Base-by-base conservation (phyloP, 129 eudicot genomes). In the Flaveria ramosissima region DNA sequence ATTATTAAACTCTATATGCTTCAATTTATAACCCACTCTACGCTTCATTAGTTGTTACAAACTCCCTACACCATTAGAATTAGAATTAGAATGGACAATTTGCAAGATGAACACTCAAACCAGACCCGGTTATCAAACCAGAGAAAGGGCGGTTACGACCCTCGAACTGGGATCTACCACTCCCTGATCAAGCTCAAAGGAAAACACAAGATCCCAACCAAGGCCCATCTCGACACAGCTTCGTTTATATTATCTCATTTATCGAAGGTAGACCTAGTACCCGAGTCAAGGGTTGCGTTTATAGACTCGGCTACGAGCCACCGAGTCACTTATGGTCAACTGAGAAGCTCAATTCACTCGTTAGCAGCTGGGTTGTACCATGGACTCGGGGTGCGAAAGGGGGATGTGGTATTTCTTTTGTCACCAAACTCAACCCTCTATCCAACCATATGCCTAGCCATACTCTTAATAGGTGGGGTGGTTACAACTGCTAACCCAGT, bases 401-500 rank as follows among this genome's bases (percentile, higher is more conserved):
- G 95, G 17, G 92, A 91, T 24, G 95, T 91, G 4, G 83, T 91
- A 4, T 80, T 91, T 41, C 53, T 89, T 61, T 46, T 91, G 15
- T 88, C 95, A 4, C 86, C 92, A 4, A 91, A 91, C 80, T 86
- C 95, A 1, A 76, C 86, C 9, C n/a, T 88, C 64, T 91, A 86
- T 68, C 92, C 95, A 8, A 84, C 77, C 78, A 83, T 91, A 24
- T 91, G 97, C 41, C 88, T 91, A 0, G 89, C 90, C 2, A 78
- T 89, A 71, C 85, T 91, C 19, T 82, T 86, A 23, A 75, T 89
- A 13, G 97, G 97, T 11, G 97, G 89, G 1, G 77, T 91, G 7
- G 59, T 86, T 7, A 88, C 95, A 42, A 86, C 90, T 2, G 88
- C 95, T 12, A 91, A 91, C 80, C 97, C 95, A 2, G 76, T 85